Percentiles rank a stretch among this genome's conserved stretches.
Evolutionary conservation across 2,329 filamentous ascomycete genomes (phyloP).

Genomic region (Penicillium brasilianum): DNA sequence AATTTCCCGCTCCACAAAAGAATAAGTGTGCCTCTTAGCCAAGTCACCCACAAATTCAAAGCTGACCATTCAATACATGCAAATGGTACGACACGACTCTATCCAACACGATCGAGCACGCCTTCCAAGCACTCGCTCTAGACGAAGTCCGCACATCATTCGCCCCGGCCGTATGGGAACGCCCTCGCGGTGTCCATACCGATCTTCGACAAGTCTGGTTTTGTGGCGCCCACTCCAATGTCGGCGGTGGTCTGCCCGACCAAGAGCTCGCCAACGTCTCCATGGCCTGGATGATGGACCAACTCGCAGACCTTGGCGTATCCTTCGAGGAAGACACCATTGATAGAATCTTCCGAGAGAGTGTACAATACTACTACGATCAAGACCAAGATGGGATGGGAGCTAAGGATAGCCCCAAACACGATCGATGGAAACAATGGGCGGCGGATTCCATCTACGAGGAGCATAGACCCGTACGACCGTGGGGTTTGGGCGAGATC

Average conservation of each 20-base stretch:
- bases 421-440: conserved; percentile 16
- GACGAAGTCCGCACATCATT: conserved; percentile 40
- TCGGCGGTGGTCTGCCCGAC: conserved; percentile 55
- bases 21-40: conserved; percentile 23
- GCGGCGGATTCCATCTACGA: conserved; percentile 20
- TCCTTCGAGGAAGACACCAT: conserved; percentile 23
- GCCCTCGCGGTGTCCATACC: conserved; percentile 33
- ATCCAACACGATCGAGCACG: conserved; percentile 38
- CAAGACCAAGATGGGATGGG: conserved; percentile 8
- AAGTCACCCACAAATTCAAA: not conserved
- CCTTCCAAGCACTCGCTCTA: conserved; percentile 41
- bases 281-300: conserved; percentile 57
- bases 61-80: conserved; percentile 29
- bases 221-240: conserved; percentile 55
- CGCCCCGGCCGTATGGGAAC: conserved; percentile 39
- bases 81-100: conserved; percentile 41
- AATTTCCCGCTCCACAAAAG: conserved; percentile 26
- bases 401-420: not conserved
- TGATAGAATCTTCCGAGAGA: conserved; percentile 21
- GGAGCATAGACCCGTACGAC: conserved; percentile 25
- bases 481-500: conserved; percentile 27
- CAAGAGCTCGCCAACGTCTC: conserved; percentile 55
- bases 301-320: conserved; percentile 24
- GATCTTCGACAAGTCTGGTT: conserved; percentile 55
- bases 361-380: conserved; percentile 22